Evolutionary conservation across 2,329 filamentous ascomycete species (phyloP), one percentile per base, ranked within the genome.

Genomic region (Xylariaceae sp.): DNA sequence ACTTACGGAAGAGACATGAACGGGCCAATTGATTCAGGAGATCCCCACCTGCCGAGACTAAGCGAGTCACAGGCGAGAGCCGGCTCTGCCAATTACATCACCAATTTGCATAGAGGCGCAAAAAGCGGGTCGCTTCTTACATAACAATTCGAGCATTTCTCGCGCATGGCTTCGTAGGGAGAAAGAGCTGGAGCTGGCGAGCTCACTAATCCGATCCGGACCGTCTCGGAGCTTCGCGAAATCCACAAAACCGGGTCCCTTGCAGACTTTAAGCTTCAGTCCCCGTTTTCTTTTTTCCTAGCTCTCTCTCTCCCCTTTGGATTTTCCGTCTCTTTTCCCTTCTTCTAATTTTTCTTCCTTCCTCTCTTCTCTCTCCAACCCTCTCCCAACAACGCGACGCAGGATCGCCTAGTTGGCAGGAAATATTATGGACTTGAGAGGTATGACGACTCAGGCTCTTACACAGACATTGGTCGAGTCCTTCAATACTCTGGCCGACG

Each of bases 401-500:
- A 55, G 55, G 30, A 51, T 51, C 50, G 55, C 51, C 44, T 37
- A 50, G 6, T 8, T 37, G 45, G 53, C 23, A 56, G 48, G 49
- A 49, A 37, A 37, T 45, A 45, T 30, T 37, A 61, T 61, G 56
- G 62, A 58, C 5, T 48, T 62, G n/a, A 30, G 62, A 57, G 76
- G 72, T 69, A 78, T 80, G 76, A 76, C 71, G 68, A 70, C 70
- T 65, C 72, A 74, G 66, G 70, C 69, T 60, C 75, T 81, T 64
- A 81, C 80, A 11, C 80, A 82, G 74, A 84, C 80, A 66, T 75
- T 88, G 71, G 78, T 83, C 65, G 82, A 85, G 75, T 85, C 84
- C 65, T 87, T 88, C 75, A 82, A 81, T 73, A 77, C 83, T 57
- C 77, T 88, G 58, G 84, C 85, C 66, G 81, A 86, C 73, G 81